Base-by-base conservation (phyloP, 805 yeast species). In the Candida ponderosae region DNA sequence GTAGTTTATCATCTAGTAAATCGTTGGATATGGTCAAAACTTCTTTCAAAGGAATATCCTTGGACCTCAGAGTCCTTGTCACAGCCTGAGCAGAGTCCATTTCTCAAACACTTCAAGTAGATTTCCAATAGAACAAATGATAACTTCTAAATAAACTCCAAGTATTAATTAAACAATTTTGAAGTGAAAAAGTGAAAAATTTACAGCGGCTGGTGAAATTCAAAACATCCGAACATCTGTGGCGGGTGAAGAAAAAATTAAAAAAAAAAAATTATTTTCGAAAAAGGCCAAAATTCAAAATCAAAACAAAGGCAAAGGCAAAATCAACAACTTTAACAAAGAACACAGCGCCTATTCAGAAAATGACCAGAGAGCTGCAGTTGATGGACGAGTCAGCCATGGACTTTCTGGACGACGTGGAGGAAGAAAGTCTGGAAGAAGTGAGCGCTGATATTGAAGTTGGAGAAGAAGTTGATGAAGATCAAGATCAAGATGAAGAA, bases 11-110 rank as follows among this genome's bases (percentile, higher is more conserved):
- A 21, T 54, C 63, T 17, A 73, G 51, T 23, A 66, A 57, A 28
- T 47, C 48, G 31, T 40, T 46, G 6, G 63, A 62, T 31, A 54
- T 59, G 32, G 32, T 47, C 13, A 66, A 57, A 17, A 80, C 66
- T 19, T 72, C 67, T 5, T 54, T 54, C 1, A 73, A 54, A 1
- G 66, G 21, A 1, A 68, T 66, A 29, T 60, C 63, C 46, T 74
- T 79, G 18, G 77, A 70, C 43, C 90, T 66, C 21, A 82, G 62
- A 46, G 62, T 65, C 50, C 70, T 70, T 1, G 89, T 79, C 21
- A 78, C 53, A 2, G 68, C 64, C 43, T 75, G 82, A 0, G 75
- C 69, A 5, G 69, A 48, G n/a, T 31, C 47, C 43, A 40, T 39
- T 38, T 38, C n/a, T 21, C 4, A 21, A 3, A 9, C 11, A 4